These are phyloP conservation scores for Holtermannia corniformis DNA, from an alignment of 768 basidiomycete genomes.

Conservation along the genomic window DNA sequence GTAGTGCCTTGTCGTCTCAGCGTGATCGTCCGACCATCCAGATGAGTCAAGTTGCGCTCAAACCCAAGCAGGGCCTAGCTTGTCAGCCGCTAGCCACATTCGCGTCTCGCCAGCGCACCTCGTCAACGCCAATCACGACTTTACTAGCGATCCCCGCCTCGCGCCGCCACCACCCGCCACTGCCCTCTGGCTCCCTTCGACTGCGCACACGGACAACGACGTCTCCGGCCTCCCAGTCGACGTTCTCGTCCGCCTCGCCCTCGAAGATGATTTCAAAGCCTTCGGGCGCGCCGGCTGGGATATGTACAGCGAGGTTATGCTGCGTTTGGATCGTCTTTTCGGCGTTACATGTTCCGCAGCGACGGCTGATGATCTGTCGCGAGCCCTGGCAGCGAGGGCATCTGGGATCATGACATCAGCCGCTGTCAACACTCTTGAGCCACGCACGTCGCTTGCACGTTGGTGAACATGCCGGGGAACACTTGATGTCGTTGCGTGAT, in stretches of 20 bases:
- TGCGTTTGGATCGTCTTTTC: constrained; percentile 69
- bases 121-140: constrained; percentile 81
- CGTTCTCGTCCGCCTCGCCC: constrained; percentile 91
- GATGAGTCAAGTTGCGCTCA: constrained; percentile 76
- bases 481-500: constrained; percentile 84
- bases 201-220: constrained; percentile 76
- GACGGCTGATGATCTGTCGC: constrained; percentile 63
- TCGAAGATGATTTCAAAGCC: constrained; percentile 87
- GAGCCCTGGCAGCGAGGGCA: constrained; percentile 71
- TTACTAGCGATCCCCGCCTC: constrained; percentile 85
- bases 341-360: constrained; percentile 74
- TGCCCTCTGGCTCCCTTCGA: constrained; percentile 49
- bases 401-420: constrained; percentile 23
- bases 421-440: background rate
- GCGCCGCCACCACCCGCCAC: constrained; percentile 71
- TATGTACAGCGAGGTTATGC: constrained; percentile 76
- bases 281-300: constrained; percentile 81
- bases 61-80: constrained; percentile 90
- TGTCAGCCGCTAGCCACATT: constrained; percentile 4
- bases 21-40: constrained; percentile 73
- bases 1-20: constrained; percentile 70
- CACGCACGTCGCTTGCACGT: constrained; percentile 66
- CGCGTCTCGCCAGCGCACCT: constrained; percentile 50
- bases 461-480: constrained; percentile 93
- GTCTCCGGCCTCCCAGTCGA: constrained; percentile 94